Evolutionary conservation across 139 green algal genomes (phyloP).

Genomic region (Edaphochlamys debaryana): DNA sequence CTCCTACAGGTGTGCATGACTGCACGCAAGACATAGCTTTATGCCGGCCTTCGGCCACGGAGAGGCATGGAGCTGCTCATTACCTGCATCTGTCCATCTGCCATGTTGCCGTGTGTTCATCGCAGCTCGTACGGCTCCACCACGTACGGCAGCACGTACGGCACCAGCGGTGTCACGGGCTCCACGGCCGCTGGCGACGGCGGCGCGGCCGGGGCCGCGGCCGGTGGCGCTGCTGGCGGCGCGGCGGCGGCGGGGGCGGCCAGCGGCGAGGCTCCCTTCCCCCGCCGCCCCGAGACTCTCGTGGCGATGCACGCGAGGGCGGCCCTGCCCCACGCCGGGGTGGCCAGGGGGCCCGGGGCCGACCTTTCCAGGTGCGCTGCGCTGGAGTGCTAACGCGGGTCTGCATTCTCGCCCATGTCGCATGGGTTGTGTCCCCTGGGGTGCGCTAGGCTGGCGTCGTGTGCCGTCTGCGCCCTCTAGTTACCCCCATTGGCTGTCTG

Average conservation of each 20-base stretch:
- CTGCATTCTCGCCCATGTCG: too few relatives aligned
- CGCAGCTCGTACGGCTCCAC: background rate
- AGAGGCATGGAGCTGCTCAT: too few relatives aligned
- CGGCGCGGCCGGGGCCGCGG: background rate
- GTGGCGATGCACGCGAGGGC: constrained; percentile 66
- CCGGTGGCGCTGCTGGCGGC: background rate
- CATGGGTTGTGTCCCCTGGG: too few relatives aligned
- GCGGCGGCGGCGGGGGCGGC: background rate
- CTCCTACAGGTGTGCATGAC: too few relatives aligned
- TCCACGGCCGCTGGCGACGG: background rate
- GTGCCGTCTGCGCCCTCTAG: too few relatives aligned
- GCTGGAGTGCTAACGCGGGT: background rate
- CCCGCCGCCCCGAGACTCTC: constrained; percentile 59
- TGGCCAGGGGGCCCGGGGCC: constrained; percentile 1
- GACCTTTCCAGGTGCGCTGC: constrained; percentile 51
- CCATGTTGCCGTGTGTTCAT: too few relatives aligned
- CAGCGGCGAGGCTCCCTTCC: background rate
- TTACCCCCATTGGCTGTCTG: too few relatives aligned
- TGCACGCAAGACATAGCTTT: too few relatives aligned
- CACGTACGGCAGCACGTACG: constrained; percentile 10
- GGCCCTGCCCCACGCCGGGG: constrained; percentile 60
- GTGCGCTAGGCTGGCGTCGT: too few relatives aligned
- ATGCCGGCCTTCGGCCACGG: too few relatives aligned
- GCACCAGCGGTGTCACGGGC: background rate
- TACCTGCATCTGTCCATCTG: too few relatives aligned